phyloP scores from a whole-genome alignment of 23 red algal genomes.

The Cyanidium caldarium region DNA sequence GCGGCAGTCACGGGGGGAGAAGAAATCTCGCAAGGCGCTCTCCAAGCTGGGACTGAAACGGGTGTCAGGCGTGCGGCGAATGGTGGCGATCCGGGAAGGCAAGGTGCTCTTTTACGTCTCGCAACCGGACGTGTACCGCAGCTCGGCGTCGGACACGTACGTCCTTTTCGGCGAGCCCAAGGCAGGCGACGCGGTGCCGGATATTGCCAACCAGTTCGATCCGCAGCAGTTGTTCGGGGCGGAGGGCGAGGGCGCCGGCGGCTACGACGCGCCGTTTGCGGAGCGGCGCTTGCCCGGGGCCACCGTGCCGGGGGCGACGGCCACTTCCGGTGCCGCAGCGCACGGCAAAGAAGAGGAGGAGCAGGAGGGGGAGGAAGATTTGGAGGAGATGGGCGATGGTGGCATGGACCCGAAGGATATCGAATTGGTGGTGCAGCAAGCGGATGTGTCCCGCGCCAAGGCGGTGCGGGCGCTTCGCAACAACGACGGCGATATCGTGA shows the following conservation, averaged over 20 bases:
- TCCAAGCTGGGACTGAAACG: slow-evolving; percentile 85
- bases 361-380: slow-evolving; percentile 48
- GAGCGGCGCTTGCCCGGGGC: slow-evolving; percentile 1
- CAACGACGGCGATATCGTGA: slow-evolving; percentile 87
- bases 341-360: slow-evolving; percentile 8
- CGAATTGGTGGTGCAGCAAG: slow-evolving; percentile 89
- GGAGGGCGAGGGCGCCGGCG: slow-evolving; percentile 13
- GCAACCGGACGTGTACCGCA: slow-evolving; percentile 90
- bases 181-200: slow-evolving; percentile 62
- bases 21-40: slow-evolving; percentile 90
- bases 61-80: slow-evolving; percentile 55
- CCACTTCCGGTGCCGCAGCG: not conserved
- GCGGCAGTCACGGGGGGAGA: slow-evolving; percentile 64
- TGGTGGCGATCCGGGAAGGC: slow-evolving; percentile 88
- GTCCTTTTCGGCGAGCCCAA: slow-evolving; percentile 98
- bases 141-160: slow-evolving; percentile 86
- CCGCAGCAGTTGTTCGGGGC: slow-evolving; percentile 40
- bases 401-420: slow-evolving; percentile 87
- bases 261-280: not conserved
- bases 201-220: slow-evolving; percentile 43
- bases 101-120: slow-evolving; percentile 85
- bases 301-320: not conserved
- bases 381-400: slow-evolving; percentile 51
- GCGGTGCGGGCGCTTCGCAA: slow-evolving; percentile 85
- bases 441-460: slow-evolving; percentile 82